These are phyloP conservation scores for Torulaspora pretoriensis DNA, from an alignment of 1,139 yeast genomes.

Conservation along the genomic window DNA sequence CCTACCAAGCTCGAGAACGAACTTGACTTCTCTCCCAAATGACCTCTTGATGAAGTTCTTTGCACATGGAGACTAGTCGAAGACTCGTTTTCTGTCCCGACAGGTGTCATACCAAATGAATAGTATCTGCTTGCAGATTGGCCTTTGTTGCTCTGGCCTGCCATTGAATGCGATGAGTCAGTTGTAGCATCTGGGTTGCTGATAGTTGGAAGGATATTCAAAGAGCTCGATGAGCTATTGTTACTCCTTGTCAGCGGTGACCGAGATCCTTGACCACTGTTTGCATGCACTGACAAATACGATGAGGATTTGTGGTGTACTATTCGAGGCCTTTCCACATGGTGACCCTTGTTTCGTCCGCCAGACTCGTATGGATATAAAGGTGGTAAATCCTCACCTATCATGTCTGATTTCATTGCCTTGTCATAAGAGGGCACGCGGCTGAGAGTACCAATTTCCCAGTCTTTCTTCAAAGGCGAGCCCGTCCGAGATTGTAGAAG, in stretches of 20 bases:
- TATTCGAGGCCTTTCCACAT: slow-evolving; percentile 22
- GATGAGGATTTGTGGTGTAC: slow-evolving; percentile 22
- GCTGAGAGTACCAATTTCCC: slow-evolving; percentile 49
- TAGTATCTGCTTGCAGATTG: slow-evolving; percentile 24
- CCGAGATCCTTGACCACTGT: slow-evolving; percentile 17
- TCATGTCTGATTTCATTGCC: slow-evolving; percentile 54
- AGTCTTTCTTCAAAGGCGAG: slow-evolving; percentile 31
- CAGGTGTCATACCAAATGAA: slow-evolving; percentile 31
- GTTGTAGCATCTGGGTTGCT: slow-evolving; percentile 14
- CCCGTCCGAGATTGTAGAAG: slow-evolving; percentile 19
- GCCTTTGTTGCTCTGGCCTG: slow-evolving; percentile 12
- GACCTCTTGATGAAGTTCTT: slow-evolving; percentile 11
- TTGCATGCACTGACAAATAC: slow-evolving; percentile 15
- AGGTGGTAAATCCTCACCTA: slow-evolving; percentile 56
- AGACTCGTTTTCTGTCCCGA: slow-evolving; percentile 13
- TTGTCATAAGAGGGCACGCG: slow-evolving; percentile 80
- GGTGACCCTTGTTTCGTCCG: slow-evolving; percentile 4
- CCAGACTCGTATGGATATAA: slow-evolving; percentile 42
- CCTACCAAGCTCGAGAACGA: slow-evolving; percentile 23
- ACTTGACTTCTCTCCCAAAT: slow-evolving; percentile 16
- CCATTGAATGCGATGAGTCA: slow-evolving; percentile 11
- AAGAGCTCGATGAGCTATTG: slow-evolving; percentile 25
- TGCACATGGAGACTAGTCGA: slow-evolving; percentile 13
- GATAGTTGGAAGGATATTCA: slow-evolving; percentile 17
- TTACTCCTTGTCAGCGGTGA: slow-evolving; percentile 24